Evolutionary conservation across 768 basidiomycete genomes (phyloP).

Genomic region (Terana coerulea): DNA sequence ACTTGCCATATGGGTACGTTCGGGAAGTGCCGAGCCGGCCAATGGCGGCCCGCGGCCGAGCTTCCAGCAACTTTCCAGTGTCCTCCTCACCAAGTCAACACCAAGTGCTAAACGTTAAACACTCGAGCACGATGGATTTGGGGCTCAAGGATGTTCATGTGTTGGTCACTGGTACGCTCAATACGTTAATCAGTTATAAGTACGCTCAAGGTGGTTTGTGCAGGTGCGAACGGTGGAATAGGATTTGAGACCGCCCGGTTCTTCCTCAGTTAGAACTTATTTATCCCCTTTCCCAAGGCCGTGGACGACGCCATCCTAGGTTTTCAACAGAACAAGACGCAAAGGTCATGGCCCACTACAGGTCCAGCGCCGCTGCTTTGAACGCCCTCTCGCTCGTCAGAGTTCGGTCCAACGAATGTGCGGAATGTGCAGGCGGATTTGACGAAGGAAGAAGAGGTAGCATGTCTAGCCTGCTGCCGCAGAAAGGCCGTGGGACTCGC

Average conservation of each 20-base stretch:
- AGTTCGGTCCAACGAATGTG: constrained; percentile 32
- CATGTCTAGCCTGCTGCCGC: background rate
- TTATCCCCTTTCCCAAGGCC: constrained; percentile 5
- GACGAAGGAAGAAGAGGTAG: constrained; percentile 50
- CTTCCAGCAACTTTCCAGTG: too few species aligned
- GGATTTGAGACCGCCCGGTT: constrained; percentile 57
- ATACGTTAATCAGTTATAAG: too few species aligned
- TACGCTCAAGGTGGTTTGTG: background rate
- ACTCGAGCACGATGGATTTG: constrained; percentile 54
- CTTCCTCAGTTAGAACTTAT: constrained; percentile 57
- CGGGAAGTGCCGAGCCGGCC: too few species aligned
- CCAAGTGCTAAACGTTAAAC: too few species aligned
- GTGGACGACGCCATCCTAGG: background rate
- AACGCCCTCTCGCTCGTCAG: constrained; percentile 34
- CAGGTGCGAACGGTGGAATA: constrained; percentile 76
- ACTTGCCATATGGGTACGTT: too few species aligned
- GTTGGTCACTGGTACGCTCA: constrained; percentile 65
- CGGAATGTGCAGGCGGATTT: constrained; percentile 51
- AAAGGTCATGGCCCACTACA: constrained; percentile 69
- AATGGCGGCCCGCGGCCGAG: too few species aligned
- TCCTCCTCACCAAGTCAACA: too few species aligned
- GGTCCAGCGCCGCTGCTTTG: constrained; percentile 44
- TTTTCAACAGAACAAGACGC: constrained; percentile 59
- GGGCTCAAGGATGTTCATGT: constrained; percentile 59
- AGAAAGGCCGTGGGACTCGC: too few species aligned